Evolutionary conservation across 1,284 basidiomycete genomes (phyloP).

Genomic region (Irpex sp.): DNA sequence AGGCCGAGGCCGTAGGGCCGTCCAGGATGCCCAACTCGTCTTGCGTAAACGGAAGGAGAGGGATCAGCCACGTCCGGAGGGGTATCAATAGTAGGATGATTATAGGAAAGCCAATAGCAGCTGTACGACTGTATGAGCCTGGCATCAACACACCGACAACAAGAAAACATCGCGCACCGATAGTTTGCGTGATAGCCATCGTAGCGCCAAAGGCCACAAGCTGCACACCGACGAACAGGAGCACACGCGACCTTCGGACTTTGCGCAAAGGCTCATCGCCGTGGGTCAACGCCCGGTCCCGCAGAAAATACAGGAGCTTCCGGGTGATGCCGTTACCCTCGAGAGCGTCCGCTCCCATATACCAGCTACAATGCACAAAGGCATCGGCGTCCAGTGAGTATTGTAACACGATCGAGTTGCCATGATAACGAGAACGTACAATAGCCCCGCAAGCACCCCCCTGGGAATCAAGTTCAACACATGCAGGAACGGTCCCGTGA

Average conservation of each 20-base stretch:
- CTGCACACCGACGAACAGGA: slow-evolving; percentile 80
- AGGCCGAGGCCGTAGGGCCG: slow-evolving; percentile 81
- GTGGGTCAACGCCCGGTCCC: slow-evolving; percentile 66
- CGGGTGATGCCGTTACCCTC: slow-evolving; percentile 81
- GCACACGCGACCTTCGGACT: slow-evolving; percentile 74
- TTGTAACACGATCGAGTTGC: slow-evolving; percentile 3
- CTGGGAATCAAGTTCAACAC: slow-evolving; percentile 75
- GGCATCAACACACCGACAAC: not conserved
- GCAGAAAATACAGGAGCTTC: slow-evolving; percentile 81
- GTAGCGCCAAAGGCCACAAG: slow-evolving; percentile 86
- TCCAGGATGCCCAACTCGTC: slow-evolving; percentile 86
- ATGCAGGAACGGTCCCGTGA: slow-evolving; percentile 81
- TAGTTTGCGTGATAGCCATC: slow-evolving; percentile 90
- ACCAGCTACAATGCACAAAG: slow-evolving; percentile 59
- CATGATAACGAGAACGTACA: slow-evolving; percentile 37
- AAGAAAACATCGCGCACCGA: slow-evolving; percentile 47
- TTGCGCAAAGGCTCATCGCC: slow-evolving; percentile 65
- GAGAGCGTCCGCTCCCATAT: slow-evolving; percentile 86
- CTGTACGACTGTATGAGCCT: slow-evolving; percentile 32
- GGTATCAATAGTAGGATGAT: slow-evolving; percentile 90
- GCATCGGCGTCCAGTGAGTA: slow-evolving; percentile 13
- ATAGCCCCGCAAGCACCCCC: slow-evolving; percentile 70
- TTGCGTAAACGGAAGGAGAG: slow-evolving; percentile 72
- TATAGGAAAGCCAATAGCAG: slow-evolving; percentile 89
- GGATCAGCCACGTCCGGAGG: slow-evolving; percentile 70